Percentiles rank a stretch among this genome's conserved stretches.
These are phyloP conservation scores for Athelia sp. DNA, from an alignment of 1,284 basidiomycete species.

Conservation along the genomic window DNA sequence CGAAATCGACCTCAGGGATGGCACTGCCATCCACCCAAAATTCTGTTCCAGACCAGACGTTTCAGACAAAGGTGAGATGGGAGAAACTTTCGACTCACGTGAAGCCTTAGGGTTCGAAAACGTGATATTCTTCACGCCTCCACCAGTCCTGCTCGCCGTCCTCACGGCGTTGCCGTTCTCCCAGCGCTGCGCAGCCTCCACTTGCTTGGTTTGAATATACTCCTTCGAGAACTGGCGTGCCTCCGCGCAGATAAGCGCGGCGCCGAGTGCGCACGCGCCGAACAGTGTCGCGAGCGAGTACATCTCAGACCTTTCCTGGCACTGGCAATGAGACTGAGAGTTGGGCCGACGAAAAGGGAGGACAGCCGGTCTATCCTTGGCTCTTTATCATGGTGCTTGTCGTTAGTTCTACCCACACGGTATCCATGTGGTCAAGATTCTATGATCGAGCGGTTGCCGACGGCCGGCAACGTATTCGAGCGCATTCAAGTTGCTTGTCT, in stretches of 20 bases:
- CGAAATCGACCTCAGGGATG: constrained; percentile 68
- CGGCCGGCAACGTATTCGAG: too few relatives aligned
- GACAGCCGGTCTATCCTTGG: too few relatives aligned
- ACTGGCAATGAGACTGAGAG: too few relatives aligned
- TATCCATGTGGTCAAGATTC: too few relatives aligned
- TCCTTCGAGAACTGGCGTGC: constrained; percentile 18
- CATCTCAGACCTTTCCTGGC: too few relatives aligned
- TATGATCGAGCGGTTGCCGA: too few relatives aligned
- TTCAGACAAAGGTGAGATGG: too few relatives aligned
- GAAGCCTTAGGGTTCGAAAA: constrained; percentile 66
- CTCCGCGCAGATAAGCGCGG: background rate
- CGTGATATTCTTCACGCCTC: constrained; percentile 55
- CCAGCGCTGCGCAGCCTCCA: constrained; percentile 35
- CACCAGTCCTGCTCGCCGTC: constrained; percentile 14
- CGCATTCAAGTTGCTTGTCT: background rate
- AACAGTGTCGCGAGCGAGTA: background rate
- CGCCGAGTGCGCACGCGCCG: constrained; percentile 6
- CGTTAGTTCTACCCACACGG: too few relatives aligned
- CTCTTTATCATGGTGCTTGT: too few relatives aligned
- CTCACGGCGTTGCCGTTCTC: constrained; percentile 10
- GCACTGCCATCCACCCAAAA: constrained; percentile 66
- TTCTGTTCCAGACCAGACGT: constrained; percentile 31
- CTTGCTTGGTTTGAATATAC: constrained; percentile 11
- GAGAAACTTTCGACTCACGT: constrained; percentile 31
- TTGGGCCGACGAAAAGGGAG: too few relatives aligned